A percentile compares a stretch with the other conserved stretches of the same genome.
Conservation (phyloP, 2,329 filamentous ascomycete genomes). For the Dothideomycetidae sp. region DNA sequence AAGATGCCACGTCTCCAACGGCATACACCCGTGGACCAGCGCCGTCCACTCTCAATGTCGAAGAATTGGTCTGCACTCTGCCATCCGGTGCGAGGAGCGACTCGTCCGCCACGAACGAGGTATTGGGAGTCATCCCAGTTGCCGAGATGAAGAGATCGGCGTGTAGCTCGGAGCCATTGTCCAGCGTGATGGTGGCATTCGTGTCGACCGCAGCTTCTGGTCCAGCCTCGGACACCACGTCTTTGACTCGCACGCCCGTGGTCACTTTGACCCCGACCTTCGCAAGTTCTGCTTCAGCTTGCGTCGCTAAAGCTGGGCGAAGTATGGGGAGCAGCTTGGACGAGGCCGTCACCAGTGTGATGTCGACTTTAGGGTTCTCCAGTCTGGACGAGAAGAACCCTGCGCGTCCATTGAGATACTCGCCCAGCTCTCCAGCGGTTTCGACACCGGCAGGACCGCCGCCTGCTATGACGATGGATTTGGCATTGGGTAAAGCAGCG, state of each 20-base stretch:
- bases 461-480: conserved; percentile 23
- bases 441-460: conserved; percentile 27
- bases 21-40: conserved; percentile 35
- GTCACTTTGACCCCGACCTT: conserved; percentile 31
- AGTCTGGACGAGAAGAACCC: conserved; percentile 26
- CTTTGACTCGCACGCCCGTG: conserved; percentile 19
- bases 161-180: conserved; percentile 27
- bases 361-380: conserved; percentile 23
- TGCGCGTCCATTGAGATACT: conserved; percentile 24
- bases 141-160: conserved; percentile 41
- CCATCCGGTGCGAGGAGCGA: conserved; percentile 29
- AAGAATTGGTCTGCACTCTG: conserved; percentile 32
- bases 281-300: conserved; percentile 33
- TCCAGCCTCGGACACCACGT: conserved; percentile 14
- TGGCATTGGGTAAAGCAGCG: conserved; percentile 21
- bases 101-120: conserved; percentile 34
- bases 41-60: conserved; percentile 32
- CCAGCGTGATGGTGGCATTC: conserved; percentile 31
- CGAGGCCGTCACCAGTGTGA: conserved; percentile 32
- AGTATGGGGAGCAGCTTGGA: conserved; percentile 29
- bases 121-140: conserved; percentile 39
- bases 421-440: conserved; percentile 25
- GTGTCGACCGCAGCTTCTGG: conserved; percentile 27
- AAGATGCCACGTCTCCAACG: conserved; percentile 33
- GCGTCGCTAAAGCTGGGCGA: conserved; percentile 25